Evolutionary conservation across 805 yeast genomes (phyloP), one percentile per base, ranked within the genome.

Genomic region (Candida pseudofarinosa): DNA sequence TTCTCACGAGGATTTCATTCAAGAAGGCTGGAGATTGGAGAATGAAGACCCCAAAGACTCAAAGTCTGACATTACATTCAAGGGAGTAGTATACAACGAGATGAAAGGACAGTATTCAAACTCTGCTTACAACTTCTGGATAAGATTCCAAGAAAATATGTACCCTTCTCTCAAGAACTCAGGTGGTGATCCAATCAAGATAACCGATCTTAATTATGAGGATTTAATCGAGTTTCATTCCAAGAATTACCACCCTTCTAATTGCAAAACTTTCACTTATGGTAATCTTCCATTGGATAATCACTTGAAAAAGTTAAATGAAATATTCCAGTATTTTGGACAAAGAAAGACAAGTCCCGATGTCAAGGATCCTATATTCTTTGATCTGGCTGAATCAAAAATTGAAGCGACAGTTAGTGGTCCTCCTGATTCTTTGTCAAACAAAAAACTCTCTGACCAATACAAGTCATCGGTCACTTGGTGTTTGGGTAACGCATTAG

Each of bases 21-120:
- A 93, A 67, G 99, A 93, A 66, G 99, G 99, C 31, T 93, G 99
- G 99, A 80, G 99, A 58, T 67, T 93, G 33, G 99, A 93, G 62
- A 79, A 88, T 51, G 77, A 76, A 41, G 74, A 71, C 41, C 63
- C 80, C 4, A 62, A 73, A 4, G 89, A 90, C 57, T 66, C 69
- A 13, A 45, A 53, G 0, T 73, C 87, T 12, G 85, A 88, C 1
- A 58, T 93, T 34, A 71, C 69, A 3, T 88, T 88, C 63, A 93
- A 93, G 63, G 99, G 99, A 37, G 99, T 93, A 28, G 99, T 93
- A 2, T 93, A 86, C 61, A 93, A 93, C 59, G 99, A 93, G 66
- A 93, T 93, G 99, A 93, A 93, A 64, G 99, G 99, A 6, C 97
- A 91, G 63, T 79, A 88, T 58, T 85, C 96, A 0, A 91, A 88